phyloP scores from a whole-genome alignment of 176 grass and related monocot species.

The Carex cristatella region DNA sequence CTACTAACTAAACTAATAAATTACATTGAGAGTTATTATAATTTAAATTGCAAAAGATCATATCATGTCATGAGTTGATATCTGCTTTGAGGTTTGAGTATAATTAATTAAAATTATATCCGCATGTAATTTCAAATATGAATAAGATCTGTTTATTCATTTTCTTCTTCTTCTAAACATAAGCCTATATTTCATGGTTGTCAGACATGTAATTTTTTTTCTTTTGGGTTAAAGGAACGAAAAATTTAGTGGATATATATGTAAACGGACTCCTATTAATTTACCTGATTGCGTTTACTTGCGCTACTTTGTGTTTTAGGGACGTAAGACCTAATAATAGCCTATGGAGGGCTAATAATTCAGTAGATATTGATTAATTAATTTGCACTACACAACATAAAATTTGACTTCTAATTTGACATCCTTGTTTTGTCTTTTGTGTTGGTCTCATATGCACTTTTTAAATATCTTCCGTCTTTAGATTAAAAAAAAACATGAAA shows the following conservation, averaged over 20 bases:
- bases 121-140: neutral
- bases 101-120: neutral
- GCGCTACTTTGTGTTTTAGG: neutral
- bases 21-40: too few species aligned
- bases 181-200: neutral
- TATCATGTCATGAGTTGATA: too few species aligned
- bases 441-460: neutral
- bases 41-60: too few species aligned
- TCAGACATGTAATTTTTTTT: neutral
- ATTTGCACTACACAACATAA: neutral
- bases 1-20: too few species aligned
- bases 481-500: neutral
- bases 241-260: neutral
- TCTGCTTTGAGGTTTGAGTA: neutral
- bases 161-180: neutral
- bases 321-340: neutral
- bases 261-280: neutral
- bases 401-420: conserved; percentile 6
- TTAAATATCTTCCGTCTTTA: neutral
- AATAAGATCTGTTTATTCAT: neutral
- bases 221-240: neutral
- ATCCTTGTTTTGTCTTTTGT: conserved; percentile 20
- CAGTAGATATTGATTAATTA: neutral
- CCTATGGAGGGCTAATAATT: neutral
- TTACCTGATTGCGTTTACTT: neutral